Evolutionary conservation across 2,329 filamentous ascomycete genomes (phyloP).

Genomic region (Aurifilum marmelostoma): DNA sequence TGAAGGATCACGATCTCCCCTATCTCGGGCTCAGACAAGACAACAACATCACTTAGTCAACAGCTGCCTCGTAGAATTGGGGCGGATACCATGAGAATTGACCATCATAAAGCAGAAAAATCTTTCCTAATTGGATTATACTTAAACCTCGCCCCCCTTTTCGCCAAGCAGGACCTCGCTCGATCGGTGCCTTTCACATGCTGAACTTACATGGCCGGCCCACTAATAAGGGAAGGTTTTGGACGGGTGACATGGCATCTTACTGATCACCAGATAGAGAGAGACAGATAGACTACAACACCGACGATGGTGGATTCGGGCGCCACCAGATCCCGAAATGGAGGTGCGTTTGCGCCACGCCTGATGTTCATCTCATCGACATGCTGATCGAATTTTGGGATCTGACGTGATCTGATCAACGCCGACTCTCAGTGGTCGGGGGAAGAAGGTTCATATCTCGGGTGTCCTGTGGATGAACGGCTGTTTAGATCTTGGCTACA

Average conservation of each 20-base stretch:
- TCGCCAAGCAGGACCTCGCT: too few species aligned
- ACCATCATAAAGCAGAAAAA: not conserved
- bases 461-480: not conserved
- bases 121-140: not conserved
- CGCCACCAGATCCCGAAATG: not conserved
- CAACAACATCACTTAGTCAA: not conserved
- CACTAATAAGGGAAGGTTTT: too few species aligned
- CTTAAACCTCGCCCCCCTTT: too few species aligned
- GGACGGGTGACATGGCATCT: too few species aligned
- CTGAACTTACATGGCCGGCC: too few species aligned
- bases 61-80: not conserved
- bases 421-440: not conserved
- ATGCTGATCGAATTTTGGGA: not conserved
- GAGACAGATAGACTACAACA: not conserved
- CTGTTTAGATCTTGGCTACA: not conserved
- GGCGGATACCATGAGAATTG: not conserved
- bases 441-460: not conserved
- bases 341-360: not conserved
- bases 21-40: not conserved
- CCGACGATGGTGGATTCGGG: not conserved
- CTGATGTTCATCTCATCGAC: not conserved
- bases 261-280: not conserved
- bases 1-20: constrained; percentile 1
- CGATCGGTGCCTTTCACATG: too few species aligned
- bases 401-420: not conserved